Conservation (phyloP, 1,284 basidiomycete genomes). For the Leucoagaricus sp. region DNA sequence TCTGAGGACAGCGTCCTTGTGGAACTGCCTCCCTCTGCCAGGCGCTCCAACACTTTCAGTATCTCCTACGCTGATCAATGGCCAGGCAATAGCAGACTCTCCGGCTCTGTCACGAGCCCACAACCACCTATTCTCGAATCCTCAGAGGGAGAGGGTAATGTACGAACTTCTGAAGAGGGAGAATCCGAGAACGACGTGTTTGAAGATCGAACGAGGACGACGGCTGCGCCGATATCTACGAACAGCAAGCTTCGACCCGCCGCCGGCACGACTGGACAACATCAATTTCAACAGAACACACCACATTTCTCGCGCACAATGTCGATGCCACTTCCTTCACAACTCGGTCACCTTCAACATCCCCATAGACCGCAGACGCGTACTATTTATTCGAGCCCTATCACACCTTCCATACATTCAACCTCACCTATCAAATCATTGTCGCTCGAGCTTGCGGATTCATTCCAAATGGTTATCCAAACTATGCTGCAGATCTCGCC, state of each 20-base stretch:
- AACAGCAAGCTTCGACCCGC: neutral
- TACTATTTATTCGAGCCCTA: neutral
- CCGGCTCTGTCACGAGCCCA: neutral
- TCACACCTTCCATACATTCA: neutral
- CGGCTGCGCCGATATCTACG: neutral
- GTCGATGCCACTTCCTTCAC: constrained; percentile 71
- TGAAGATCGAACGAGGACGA: neutral
- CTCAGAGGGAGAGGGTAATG: constrained; percentile 24
- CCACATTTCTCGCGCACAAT: constrained; percentile 68
- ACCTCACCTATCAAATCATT: constrained; percentile 22
- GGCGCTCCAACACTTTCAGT: constrained; percentile 31
- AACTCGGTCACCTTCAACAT: constrained; percentile 66
- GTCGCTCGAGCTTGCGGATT: constrained; percentile 81
- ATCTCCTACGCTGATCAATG: constrained; percentile 32
- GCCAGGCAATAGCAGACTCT: constrained; percentile 6
- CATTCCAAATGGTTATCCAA: constrained; percentile 85
- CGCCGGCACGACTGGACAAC: neutral
- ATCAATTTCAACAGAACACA: constrained; percentile 22
- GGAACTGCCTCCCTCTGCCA: constrained; percentile 24
- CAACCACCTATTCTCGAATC: constrained; percentile 10
- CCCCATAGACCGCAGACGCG: constrained; percentile 45
- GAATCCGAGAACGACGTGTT: constrained; percentile 9
- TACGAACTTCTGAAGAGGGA: constrained; percentile 23
- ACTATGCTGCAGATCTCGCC: constrained; percentile 87
- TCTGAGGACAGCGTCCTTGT: constrained; percentile 29